Evolutionary conservation across 208 protist species (phyloP).

Genomic region (Leishmania lainsoni): DNA sequence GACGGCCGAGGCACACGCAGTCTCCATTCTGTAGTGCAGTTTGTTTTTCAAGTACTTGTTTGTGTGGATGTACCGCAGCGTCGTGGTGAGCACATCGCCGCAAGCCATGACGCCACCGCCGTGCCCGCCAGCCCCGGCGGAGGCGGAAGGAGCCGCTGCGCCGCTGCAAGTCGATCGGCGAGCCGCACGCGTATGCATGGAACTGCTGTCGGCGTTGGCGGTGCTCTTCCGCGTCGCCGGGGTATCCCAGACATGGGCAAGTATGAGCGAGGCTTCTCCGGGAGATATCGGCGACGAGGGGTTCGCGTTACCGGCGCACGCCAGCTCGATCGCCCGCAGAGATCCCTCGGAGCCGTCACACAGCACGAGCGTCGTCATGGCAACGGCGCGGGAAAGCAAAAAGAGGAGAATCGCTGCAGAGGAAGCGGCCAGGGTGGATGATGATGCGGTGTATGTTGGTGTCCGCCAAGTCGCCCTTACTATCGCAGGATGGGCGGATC

Average conservation of each 20-base stretch:
- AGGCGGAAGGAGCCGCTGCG: neutral
- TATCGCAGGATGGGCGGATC: neutral
- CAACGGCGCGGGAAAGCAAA: neutral
- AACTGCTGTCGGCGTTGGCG: neutral
- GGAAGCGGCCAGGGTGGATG: neutral
- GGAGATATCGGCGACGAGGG: slow-evolving; percentile 37
- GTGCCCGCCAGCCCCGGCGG: neutral
- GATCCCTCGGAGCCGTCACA: slow-evolving; percentile 79
- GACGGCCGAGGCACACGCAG: slow-evolving; percentile 21
- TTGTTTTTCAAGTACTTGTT: slow-evolving; percentile 65
- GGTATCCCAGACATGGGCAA: slow-evolving; percentile 67
- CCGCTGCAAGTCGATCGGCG: slow-evolving; percentile 1
- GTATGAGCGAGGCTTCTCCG: slow-evolving; percentile 59
- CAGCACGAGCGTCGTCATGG: slow-evolving; percentile 53
- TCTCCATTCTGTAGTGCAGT: slow-evolving; percentile 81
- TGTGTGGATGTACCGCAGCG: slow-evolving; percentile 48
- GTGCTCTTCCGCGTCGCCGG: neutral
- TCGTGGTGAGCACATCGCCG: slow-evolving; percentile 40
- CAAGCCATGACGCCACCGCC: slow-evolving; percentile 20
- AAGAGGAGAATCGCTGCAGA: neutral
- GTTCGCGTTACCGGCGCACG: slow-evolving; percentile 31
- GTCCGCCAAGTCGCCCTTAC: neutral
- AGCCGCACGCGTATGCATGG: neutral
- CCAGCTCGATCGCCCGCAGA: slow-evolving; percentile 67
- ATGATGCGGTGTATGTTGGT: neutral